Conservation (phyloP, 2,329 filamentous ascomycete species). For the Colletotrichum sp. region DNA sequence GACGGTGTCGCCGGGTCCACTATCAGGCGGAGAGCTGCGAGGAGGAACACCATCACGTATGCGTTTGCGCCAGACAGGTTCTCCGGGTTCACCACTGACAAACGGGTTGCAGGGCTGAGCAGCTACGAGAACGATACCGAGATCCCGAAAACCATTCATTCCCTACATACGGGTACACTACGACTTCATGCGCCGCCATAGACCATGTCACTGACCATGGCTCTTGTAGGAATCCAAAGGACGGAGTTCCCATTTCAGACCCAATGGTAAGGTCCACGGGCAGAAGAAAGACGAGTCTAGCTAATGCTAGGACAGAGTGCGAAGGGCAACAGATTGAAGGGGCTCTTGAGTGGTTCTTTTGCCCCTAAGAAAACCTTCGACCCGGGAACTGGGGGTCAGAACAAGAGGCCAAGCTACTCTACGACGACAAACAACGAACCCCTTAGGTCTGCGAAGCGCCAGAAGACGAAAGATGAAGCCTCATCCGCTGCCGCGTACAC, state of each 20-base stretch:
- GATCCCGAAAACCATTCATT: neutral
- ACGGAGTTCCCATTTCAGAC: constrained; percentile 5
- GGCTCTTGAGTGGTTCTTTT: neutral
- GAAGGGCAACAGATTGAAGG: neutral
- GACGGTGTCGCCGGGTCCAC: neutral
- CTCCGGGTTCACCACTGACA: neutral
- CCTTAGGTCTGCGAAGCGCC: constrained; percentile 4
- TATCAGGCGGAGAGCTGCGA: neutral
- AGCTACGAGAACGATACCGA: constrained; percentile 2
- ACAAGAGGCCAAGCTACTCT: neutral
- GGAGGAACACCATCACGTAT: neutral
- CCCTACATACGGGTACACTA: constrained; percentile 10
- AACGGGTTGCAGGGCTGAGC: neutral
- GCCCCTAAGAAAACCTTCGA: neutral
- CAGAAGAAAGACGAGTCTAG: no score
- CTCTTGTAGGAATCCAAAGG: constrained; percentile 5
- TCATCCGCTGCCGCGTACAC: neutral
- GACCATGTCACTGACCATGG: neutral
- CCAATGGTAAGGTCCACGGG: constrained; percentile 12
- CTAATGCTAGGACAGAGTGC: neutral
- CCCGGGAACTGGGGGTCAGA: neutral
- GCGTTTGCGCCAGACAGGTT: neutral
- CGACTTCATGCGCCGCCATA: neutral
- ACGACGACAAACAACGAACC: neutral
- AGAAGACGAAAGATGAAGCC: neutral